These are phyloP conservation scores for Forsythia suspensa DNA, from an alignment of 257 asterid species.

Conservation along the genomic window DNA sequence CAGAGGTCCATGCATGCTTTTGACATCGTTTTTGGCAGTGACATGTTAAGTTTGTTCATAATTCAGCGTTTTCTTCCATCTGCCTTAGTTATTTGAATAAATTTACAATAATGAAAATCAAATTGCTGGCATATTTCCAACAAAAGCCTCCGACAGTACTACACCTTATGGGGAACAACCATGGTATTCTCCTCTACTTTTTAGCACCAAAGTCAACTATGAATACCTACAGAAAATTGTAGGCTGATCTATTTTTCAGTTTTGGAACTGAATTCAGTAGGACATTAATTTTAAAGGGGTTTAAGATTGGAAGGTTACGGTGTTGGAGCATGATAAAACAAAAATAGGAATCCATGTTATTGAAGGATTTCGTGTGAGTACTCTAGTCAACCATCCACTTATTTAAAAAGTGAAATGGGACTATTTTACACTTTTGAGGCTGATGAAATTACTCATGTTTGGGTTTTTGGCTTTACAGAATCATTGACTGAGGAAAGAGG, in stretches of 20 bases:
- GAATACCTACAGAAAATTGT: background rate
- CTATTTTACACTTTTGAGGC: background rate
- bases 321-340: background rate
- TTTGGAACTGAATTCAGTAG: slow-evolving; percentile 6
- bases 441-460: background rate
- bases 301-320: background rate
- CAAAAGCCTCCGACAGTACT: slow-evolving; percentile 2
- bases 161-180: background rate
- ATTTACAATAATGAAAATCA: background rate
- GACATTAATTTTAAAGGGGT: background rate
- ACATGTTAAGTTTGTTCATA: background rate
- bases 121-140: background rate
- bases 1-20: slow-evolving; percentile 5
- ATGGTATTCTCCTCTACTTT: background rate
- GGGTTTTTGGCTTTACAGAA: background rate
- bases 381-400: background rate
- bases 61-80: background rate
- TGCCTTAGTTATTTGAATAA: background rate
- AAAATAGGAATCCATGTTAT: background rate
- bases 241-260: background rate
- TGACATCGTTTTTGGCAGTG: background rate
- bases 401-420: background rate
- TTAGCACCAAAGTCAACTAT: background rate
- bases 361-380: background rate
- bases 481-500: slow-evolving; percentile 14